Conservation (phyloP, 2,329 filamentous ascomycete genomes). For the Polytolypa hystricis region DNA sequence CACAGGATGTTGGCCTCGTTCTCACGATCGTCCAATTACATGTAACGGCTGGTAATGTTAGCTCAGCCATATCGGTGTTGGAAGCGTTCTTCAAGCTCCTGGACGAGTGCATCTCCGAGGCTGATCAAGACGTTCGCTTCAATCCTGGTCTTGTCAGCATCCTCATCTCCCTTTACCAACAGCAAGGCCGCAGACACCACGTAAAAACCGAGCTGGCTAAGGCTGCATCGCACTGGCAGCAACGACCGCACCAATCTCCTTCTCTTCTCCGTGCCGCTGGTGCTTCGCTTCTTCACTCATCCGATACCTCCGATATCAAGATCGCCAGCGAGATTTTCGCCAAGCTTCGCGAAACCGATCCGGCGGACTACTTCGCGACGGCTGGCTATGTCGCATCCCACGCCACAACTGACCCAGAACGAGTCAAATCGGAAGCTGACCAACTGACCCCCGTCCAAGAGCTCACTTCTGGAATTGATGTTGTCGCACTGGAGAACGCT, state of each 20-base stretch:
- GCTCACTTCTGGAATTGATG: constrained; percentile 33
- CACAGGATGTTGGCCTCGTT: constrained; percentile 68
- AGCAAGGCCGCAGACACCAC: constrained; percentile 60
- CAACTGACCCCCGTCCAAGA: constrained; percentile 30
- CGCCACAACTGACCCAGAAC: constrained; percentile 40
- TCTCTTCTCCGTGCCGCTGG: constrained; percentile 72
- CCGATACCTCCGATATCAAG: constrained; percentile 54
- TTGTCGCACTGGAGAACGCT: constrained; percentile 33
- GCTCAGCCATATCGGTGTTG: constrained; percentile 62
- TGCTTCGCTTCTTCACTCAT: constrained; percentile 68
- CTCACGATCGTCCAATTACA: constrained; percentile 76
- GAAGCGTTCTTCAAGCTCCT: constrained; percentile 64
- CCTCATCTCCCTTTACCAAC: constrained; percentile 65
- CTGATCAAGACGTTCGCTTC: constrained; percentile 60
- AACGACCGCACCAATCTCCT: constrained; percentile 46
- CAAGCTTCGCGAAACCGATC: constrained; percentile 55
- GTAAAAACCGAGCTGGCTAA: constrained; percentile 64
- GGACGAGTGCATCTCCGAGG: constrained; percentile 47
- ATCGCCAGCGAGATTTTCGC: constrained; percentile 71
- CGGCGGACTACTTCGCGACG: constrained; percentile 53
- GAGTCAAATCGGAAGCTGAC: constrained; percentile 26
- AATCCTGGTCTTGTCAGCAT: constrained; percentile 76
- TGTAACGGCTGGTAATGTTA: constrained; percentile 57
- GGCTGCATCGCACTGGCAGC: constrained; percentile 71
- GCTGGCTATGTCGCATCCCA: constrained; percentile 82